Evolutionary conservation across 352 stramenopile species (phyloP).

Genomic region (Phytophthora vignae): DNA sequence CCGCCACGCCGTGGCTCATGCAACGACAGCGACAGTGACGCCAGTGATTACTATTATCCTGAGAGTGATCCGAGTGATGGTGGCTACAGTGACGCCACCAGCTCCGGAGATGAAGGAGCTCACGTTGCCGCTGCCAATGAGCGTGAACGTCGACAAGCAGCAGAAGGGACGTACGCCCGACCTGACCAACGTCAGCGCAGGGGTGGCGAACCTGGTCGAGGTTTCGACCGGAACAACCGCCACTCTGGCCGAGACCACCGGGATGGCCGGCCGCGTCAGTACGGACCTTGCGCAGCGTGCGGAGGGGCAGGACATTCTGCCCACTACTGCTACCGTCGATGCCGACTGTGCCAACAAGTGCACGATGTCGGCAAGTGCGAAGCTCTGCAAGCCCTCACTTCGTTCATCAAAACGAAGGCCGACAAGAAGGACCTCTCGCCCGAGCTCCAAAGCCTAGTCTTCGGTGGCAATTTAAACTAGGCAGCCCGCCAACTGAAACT

Average conservation of each 20-base stretch:
- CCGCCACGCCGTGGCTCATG: too few relatives aligned
- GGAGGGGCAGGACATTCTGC: neutral
- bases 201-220: neutral
- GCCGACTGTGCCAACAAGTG: neutral
- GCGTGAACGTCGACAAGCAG: too few relatives aligned
- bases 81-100: too few relatives aligned
- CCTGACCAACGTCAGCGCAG: neutral
- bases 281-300: neutral
- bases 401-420: too few relatives aligned
- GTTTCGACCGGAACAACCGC: neutral
- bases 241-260: neutral
- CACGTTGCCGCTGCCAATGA: too few relatives aligned
- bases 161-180: neutral
- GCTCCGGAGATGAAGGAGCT: too few relatives aligned
- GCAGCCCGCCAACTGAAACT: slow-evolving; percentile 15
- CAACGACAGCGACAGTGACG: too few relatives aligned
- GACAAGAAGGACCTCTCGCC: too few relatives aligned
- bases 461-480: slow-evolving; percentile 4
- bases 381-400: too few relatives aligned
- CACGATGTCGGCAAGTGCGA: neutral
- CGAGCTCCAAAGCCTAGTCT: neutral
- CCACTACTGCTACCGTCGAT: neutral
- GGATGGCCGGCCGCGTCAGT: neutral
- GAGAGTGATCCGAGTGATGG: too few relatives aligned
- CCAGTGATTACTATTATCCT: too few relatives aligned